Evolutionary conservation across 2,329 filamentous ascomycete genomes (phyloP), one percentile per base, ranked within the genome.

Genomic region (Exophiala aquamarina): DNA sequence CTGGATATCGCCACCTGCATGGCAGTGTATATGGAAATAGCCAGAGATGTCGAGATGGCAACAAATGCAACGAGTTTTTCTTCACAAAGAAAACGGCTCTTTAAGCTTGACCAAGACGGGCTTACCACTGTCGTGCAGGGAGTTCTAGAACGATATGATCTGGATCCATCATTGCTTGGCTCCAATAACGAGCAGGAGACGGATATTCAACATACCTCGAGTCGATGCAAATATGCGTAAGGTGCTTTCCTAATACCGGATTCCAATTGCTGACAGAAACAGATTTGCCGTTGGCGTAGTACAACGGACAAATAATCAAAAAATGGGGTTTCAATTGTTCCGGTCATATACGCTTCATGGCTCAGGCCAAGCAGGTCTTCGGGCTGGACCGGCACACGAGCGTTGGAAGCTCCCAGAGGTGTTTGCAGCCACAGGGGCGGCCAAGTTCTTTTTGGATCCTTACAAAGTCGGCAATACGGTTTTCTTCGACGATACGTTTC

Each of bases 11-110:
- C 43, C 14, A 48, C 45, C 15, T 50, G 50, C 26, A 56, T 45
- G 28, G 35, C 45, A 6, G 31, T 50, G 15, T 56, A 56, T 39
- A 50, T 56, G 49, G 53, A 56, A 17, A 40, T 54, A 26, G 49
- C 49, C 23, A 36, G 34, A 7, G 47, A 44, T 23, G 35, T 44
- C 1, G 44, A 52, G 15, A 10, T 40, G 20, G 33, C 41, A 5
- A 37, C 11, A 21, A 32, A 21, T 14, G 31, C 28, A 15, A n/a
- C 28, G 4, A 36, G n/a, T n/a, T n/a, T n/a, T n/a, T 20, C 20
- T 33, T 40, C 14, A 26, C 32, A 6, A 37, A 37, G 36, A 23
- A 42, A 45, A 21, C 41, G 36, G 3, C 31, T 23, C 6, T 53
- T 44, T 29, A 47, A 44, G 29, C 34, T 50, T 28, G 39, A 53